Evolutionary conservation across 345 rosid genomes (phyloP), one percentile per base, ranked within the genome.

Genomic region (Anastatica hierochuntica): DNA sequence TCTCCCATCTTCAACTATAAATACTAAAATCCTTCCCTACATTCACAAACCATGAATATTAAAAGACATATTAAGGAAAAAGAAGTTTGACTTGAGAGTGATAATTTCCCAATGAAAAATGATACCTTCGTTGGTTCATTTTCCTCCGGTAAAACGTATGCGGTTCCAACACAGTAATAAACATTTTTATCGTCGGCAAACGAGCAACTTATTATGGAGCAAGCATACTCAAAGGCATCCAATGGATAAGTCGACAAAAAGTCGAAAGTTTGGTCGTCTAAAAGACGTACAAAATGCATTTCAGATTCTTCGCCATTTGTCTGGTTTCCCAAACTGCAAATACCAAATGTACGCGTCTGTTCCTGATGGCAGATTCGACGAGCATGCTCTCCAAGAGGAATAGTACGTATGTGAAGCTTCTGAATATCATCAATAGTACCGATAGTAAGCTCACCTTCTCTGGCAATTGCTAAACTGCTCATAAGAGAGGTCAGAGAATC

Each of bases 371-470:
- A 82, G 61, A 90, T 87, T 23, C 96, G 85, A 23, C 88, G 84
- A 43, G 86, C 86, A 43, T 87, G 94, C 69, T 90, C 98, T 53
- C 98, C 96, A 34, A 90, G 67, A 1, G 98, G 95, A 64, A 90
- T 84, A 44, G 95, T 76, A 56, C 98, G 96, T 62, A 90, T 90
- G 61, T 90, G 98, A 73, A 90, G 96, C 83, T 90, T 90, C 74
- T 87, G 98, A 61, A 87, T 87, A 55, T 82, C 96, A 78, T 90
- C 96, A 29, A 90, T 90, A 54, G 96, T 87, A 53, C 96, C 95
- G 30, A 90, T 87, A 6, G 90, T 80, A 70, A 90, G 95, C 62
- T 84, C 92, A 0, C 95, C 98, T 74, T 82, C 95, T 67, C 84
- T 90, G 15, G 96, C 96, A 74, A 90, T 82, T 14, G 96, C 98